Evolutionary conservation across 495 filamentous ascomycete genomes (phyloP).

Genomic region (Neurospora tetraspora): DNA sequence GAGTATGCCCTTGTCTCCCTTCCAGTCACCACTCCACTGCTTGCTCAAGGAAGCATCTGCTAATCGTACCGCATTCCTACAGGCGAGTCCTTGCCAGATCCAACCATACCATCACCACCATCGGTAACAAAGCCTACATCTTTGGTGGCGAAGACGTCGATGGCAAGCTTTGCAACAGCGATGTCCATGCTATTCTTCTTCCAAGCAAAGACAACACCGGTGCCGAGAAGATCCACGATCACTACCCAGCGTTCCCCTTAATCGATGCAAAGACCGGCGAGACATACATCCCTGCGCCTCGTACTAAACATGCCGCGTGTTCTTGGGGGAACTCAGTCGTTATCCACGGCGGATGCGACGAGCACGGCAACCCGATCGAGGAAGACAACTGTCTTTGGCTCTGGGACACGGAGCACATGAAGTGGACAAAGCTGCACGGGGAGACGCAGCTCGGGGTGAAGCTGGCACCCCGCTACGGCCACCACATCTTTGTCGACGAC

Average conservation of each 20-base stretch:
- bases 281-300: conserved; percentile 25
- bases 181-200: conserved; percentile 36
- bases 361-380: conserved; percentile 23
- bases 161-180: conserved; percentile 32
- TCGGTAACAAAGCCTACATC: conserved; percentile 39
- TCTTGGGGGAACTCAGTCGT: conserved; percentile 26
- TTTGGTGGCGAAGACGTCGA: conserved; percentile 37
- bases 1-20: conserved; percentile 4
- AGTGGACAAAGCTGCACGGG: conserved; percentile 20
- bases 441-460: conserved; percentile 11
- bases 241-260: conserved; percentile 14
- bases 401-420: conserved; percentile 31
- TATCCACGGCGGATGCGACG: conserved; percentile 36
- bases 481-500: conserved; percentile 15
- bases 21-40: neutral
- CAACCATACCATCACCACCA: conserved; percentile 36
- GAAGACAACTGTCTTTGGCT: conserved; percentile 38
- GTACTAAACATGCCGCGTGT: conserved; percentile 35
- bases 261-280: conserved; percentile 24
- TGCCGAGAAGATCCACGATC: conserved; percentile 11
- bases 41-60: neutral
- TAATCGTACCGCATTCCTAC: neutral
- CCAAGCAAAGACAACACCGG: conserved; percentile 13
- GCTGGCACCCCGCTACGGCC: conserved; percentile 15
- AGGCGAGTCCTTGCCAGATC: conserved; percentile 33